These are phyloP conservation scores for Taphrina communis DNA, from an alignment of 1,139 yeast species.

Conservation along the genomic window DNA sequence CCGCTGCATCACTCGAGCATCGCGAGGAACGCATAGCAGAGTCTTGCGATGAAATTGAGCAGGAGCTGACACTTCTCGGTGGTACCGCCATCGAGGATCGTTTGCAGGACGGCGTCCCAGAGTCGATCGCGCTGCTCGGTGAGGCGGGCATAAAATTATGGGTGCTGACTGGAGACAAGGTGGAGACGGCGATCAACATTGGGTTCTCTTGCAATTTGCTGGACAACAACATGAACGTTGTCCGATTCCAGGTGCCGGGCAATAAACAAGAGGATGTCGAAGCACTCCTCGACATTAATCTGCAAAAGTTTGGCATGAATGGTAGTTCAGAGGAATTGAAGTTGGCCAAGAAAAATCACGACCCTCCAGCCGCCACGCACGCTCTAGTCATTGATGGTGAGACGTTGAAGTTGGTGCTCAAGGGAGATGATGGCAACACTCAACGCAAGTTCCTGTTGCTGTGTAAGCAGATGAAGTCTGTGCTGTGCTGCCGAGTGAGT, in stretches of 20 bases:
- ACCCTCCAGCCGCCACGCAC: slow-evolving; percentile 74
- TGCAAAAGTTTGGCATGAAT: slow-evolving; percentile 65
- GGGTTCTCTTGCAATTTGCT: slow-evolving; percentile 94
- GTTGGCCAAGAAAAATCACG: slow-evolving; percentile 70
- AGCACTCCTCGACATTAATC: slow-evolving; percentile 63
- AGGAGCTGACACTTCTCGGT: slow-evolving; percentile 73
- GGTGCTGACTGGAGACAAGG: slow-evolving; percentile 97
- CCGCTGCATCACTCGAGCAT: slow-evolving; percentile 71
- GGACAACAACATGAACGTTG: slow-evolving; percentile 82
- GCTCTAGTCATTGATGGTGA: slow-evolving; percentile 95
- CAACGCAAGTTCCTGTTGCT: slow-evolving; percentile 75
- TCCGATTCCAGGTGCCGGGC: slow-evolving; percentile 65
- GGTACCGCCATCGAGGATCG: slow-evolving; percentile 99
- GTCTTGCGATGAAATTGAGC: slow-evolving; percentile 81
- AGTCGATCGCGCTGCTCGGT: slow-evolving; percentile 79
- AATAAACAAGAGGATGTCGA: slow-evolving; percentile 59
- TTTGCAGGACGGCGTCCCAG: slow-evolving; percentile 95
- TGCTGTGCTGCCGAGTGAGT: slow-evolving; percentile 92
- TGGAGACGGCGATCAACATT: slow-evolving; percentile 96
- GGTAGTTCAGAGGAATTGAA: slow-evolving; percentile 68
- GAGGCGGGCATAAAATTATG: slow-evolving; percentile 94
- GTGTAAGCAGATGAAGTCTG: slow-evolving; percentile 93
- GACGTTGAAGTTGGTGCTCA: slow-evolving; percentile 75
- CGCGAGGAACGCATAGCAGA: slow-evolving; percentile 80
- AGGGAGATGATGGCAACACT: slow-evolving; percentile 57